Percentiles rank a stretch among this genome's conserved stretches.
Conservation (phyloP, 352 stramenopile genomes). For the Peronospora destructor region DNA sequence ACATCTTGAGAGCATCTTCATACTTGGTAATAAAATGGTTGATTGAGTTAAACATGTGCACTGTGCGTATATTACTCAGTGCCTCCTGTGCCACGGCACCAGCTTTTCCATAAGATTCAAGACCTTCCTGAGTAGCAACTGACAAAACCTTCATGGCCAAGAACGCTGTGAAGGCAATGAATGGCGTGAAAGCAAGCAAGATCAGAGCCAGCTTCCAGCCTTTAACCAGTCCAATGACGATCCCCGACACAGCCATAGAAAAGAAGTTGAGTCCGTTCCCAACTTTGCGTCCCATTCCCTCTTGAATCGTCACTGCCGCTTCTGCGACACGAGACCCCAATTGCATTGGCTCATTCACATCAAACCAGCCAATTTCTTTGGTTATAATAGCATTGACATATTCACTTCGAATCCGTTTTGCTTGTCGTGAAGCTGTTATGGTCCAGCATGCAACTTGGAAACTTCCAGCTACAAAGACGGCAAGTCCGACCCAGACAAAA, state of each 20-base stretch:
- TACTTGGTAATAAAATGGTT: conserved; percentile 57
- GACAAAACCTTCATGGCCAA: conserved; percentile 49
- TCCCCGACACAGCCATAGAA: conserved; percentile 53
- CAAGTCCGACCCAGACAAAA: conserved; percentile 48
- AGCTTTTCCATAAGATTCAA: conserved; percentile 58
- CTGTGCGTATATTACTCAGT: conserved; percentile 63
- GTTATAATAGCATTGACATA: conserved; percentile 53
- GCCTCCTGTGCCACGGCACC: conserved; percentile 68
- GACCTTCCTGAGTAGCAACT: conserved; percentile 35
- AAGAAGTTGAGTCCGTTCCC: conserved; percentile 51
- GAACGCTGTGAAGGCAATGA: conserved; percentile 46
- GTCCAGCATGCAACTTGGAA: conserved; percentile 59
- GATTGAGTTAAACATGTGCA: conserved; percentile 76
- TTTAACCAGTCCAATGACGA: conserved; percentile 57
- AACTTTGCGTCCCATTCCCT: conserved; percentile 58
- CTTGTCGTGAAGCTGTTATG: conserved; percentile 53
- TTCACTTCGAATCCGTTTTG: conserved; percentile 45
- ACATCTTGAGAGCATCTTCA: conserved; percentile 33
- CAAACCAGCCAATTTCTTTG: conserved; percentile 66
- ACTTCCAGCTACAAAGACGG: conserved; percentile 41
- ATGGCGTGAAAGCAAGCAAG: conserved; percentile 54
- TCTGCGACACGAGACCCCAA: conserved; percentile 45
- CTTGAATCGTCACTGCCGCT: conserved; percentile 48
- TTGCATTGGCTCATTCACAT: conserved; percentile 58
- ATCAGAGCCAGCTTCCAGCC: conserved; percentile 65